A percentile compares a stretch with the other conserved stretches of the same genome.
Evolutionary conservation across 805 yeast species (phyloP).

Genomic region (Candida takata): DNA sequence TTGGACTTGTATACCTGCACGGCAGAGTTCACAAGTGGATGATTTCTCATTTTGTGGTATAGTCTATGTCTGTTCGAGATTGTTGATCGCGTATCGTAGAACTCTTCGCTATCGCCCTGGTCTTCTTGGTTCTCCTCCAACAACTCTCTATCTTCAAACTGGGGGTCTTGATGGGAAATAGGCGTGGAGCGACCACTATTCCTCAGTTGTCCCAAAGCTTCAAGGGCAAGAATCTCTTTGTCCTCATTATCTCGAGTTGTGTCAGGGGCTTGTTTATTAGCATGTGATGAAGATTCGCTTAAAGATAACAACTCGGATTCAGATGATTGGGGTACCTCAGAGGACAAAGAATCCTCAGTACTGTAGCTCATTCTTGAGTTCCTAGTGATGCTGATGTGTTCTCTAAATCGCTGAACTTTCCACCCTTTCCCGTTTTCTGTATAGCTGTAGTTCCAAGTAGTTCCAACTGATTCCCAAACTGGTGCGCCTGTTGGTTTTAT

Average conservation of each 20-base stretch:
- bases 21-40: slow-evolving; percentile 28
- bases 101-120: slow-evolving; percentile 28
- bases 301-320: no score
- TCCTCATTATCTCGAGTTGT: neutral
- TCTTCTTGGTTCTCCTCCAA: slow-evolving; percentile 15
- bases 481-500: no score
- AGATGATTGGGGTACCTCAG: no score
- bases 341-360: no score
- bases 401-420: no score
- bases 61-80: slow-evolving; percentile 21
- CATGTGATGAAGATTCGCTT: slow-evolving; percentile 3
- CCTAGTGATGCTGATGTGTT: no score
- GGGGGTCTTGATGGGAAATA: neutral
- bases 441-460: no score
- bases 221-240: slow-evolving; percentile 14
- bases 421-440: no score
- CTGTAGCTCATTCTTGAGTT: no score
- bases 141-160: slow-evolving; percentile 4
- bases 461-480: no score
- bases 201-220: slow-evolving; percentile 23
- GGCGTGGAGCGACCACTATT: slow-evolving; percentile 15
- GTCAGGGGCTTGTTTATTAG: neutral
- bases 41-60: slow-evolving; percentile 36
- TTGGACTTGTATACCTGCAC: slow-evolving; percentile 30
- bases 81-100: slow-evolving; percentile 29